phyloP scores from a whole-genome alignment of 192 early-diverging fungal species.

The Spizellomyces sp. region DNA sequence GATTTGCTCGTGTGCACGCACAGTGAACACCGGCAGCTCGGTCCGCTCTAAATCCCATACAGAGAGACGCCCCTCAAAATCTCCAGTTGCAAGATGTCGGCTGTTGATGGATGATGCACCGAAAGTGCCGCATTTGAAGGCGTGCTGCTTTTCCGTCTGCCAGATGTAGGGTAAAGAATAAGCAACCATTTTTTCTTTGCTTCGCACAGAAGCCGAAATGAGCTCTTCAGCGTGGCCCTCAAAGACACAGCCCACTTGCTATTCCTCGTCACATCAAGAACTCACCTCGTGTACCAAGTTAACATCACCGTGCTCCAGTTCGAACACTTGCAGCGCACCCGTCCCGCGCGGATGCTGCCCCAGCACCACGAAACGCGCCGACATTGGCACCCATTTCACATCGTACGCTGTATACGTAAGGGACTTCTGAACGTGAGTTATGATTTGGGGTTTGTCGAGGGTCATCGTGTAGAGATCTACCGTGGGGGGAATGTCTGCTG shows the following conservation, averaged over 20 bases:
- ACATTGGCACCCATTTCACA: conserved; percentile 69
- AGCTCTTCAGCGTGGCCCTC: neutral
- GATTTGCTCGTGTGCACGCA: conserved; percentile 65
- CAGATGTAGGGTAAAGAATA: neutral
- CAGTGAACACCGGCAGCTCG: conserved; percentile 56
- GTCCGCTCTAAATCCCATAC: conserved; percentile 65
- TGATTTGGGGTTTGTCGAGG: conserved; percentile 54
- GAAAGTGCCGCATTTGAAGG: conserved; percentile 63
- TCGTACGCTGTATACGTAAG: conserved; percentile 54
- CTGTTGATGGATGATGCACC: conserved; percentile 48
- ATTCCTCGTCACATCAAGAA: conserved; percentile 1
- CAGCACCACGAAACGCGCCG: conserved; percentile 64
- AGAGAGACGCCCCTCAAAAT: conserved; percentile 63
- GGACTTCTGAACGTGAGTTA: conserved; percentile 48
- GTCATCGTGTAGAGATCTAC: conserved; percentile 27
- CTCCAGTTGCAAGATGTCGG: conserved; percentile 70
- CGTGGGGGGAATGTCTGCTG: neutral
- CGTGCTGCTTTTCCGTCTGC: conserved; percentile 52
- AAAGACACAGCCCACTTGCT: neutral
- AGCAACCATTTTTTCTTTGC: no score
- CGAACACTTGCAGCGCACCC: conserved; percentile 60
- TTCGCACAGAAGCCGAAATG: no score
- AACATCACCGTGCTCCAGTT: conserved; percentile 55
- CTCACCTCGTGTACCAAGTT: conserved; percentile 47
- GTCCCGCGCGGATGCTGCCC: conserved; percentile 62